Percentiles rank a stretch among this genome's conserved stretches.
phyloP scores from a whole-genome alignment of 2,329 filamentous ascomycete species.

The Nigrospora sphaerica region DNA sequence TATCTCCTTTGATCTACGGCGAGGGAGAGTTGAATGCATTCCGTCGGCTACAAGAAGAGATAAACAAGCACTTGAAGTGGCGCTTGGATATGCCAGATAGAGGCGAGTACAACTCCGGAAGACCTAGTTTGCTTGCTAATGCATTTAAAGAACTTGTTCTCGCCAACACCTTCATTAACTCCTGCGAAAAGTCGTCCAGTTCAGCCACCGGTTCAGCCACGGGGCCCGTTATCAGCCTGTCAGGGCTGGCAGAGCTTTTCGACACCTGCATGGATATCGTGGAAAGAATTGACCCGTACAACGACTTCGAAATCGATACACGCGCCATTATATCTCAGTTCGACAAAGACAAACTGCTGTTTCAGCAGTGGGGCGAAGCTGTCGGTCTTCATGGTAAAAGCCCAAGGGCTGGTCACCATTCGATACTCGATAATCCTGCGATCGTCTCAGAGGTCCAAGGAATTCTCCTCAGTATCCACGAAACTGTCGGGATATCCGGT shows the following conservation, averaged over 20 bases:
- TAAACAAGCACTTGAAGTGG: background rate
- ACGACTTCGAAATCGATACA: background rate
- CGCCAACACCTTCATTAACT: too few relatives aligned
- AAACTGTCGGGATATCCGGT: background rate
- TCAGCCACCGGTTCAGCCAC: too few relatives aligned
- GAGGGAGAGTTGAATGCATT: slow-evolving; percentile 9
- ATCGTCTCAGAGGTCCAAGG: background rate
- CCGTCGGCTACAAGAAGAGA: background rate
- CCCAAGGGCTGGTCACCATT: background rate
- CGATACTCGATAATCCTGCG: background rate
- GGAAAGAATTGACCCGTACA: slow-evolving; percentile 2
- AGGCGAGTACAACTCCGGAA: too few relatives aligned
- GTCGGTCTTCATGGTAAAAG: background rate
- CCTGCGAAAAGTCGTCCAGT: too few relatives aligned
- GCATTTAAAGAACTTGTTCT: too few relatives aligned
- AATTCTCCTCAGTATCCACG: background rate
- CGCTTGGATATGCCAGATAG: too few relatives aligned
- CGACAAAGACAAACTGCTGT: background rate
- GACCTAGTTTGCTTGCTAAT: too few relatives aligned
- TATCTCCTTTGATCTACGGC: slow-evolving; percentile 21
- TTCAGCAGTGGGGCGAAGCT: background rate
- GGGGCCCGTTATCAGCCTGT: too few relatives aligned
- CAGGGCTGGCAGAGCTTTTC: slow-evolving; percentile 1
- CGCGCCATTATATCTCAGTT: slow-evolving; percentile 2
- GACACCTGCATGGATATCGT: slow-evolving; percentile 1